Evolutionary conservation across 345 rosid species (phyloP).

Genomic region (Heritiera littoralis): DNA sequence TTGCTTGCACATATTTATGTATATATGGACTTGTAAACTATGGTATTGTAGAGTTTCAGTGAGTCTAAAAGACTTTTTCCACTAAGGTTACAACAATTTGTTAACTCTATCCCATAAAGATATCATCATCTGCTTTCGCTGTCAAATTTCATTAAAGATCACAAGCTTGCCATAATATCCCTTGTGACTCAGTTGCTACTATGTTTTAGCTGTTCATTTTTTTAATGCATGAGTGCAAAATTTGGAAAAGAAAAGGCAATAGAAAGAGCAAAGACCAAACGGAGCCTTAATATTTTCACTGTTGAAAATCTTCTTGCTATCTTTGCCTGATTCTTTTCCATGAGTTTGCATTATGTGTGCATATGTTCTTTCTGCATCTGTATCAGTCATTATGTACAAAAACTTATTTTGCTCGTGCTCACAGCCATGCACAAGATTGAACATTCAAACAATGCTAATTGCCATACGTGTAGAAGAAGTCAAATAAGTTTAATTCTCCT

Average conservation of each 20-base stretch:
- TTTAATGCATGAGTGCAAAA: background rate
- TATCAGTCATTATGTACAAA: background rate
- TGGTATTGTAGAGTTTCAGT: conserved; percentile 1
- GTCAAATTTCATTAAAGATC: background rate
- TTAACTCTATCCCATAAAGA: background rate
- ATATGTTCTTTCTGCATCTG: background rate
- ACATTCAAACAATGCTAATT: background rate
- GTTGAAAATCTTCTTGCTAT: conserved; percentile 1
- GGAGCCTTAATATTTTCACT: background rate
- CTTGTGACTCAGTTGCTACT: background rate
- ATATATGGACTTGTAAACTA: background rate
- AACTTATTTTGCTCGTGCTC: background rate
- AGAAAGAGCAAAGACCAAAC: background rate
- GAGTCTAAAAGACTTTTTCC: too few species aligned
- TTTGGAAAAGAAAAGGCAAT: background rate
- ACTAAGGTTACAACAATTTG: background rate
- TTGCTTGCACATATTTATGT: background rate
- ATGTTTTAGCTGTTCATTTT: background rate
- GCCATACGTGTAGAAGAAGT: background rate
- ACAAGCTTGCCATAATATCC: background rate
- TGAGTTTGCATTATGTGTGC: background rate
- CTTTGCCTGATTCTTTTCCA: background rate
- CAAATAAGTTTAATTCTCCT: background rate
- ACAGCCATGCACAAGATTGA: background rate
- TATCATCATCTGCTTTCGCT: background rate